A percentile compares a stretch with the other conserved stretches of the same genome.
Evolutionary conservation across 257 asterid species (phyloP).

Genomic region (Solanum neorickii): DNA sequence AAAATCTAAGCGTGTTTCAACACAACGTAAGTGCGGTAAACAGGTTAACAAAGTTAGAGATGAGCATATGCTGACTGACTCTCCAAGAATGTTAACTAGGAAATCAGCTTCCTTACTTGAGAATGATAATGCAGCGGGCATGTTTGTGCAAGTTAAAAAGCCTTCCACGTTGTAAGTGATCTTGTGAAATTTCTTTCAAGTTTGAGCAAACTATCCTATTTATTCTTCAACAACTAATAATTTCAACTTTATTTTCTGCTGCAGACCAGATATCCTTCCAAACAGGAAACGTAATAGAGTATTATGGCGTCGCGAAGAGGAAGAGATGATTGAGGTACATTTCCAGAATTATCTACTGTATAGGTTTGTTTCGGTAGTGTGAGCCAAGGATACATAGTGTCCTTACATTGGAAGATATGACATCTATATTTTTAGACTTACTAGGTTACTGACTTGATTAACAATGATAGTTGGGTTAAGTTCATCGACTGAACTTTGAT

Average conservation of each 20-base stretch:
- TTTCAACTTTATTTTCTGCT: slow-evolving; percentile 1
- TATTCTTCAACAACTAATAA: background rate
- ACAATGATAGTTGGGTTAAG: background rate
- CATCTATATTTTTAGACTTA: background rate
- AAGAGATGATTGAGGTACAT: slow-evolving; percentile 49
- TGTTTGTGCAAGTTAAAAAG: slow-evolving; percentile 9
- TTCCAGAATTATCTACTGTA: background rate
- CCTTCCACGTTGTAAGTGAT: slow-evolving; percentile 25
- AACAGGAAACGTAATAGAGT: slow-evolving; percentile 32
- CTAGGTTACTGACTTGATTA: background rate
- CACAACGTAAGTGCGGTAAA: slow-evolving; percentile 8
- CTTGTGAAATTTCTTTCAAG: background rate
- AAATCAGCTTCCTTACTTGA: slow-evolving; percentile 16
- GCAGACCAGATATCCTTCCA: slow-evolving; percentile 24
- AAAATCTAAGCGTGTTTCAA: slow-evolving; percentile 10
- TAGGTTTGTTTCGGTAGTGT: background rate
- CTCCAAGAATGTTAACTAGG: slow-evolving; percentile 18
- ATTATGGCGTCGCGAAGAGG: slow-evolving; percentile 54
- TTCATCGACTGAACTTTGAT: background rate
- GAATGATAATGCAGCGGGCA: slow-evolving; percentile 8
- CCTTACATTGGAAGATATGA: background rate
- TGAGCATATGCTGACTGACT: slow-evolving; percentile 5
- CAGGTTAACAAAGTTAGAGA: slow-evolving; percentile 6
- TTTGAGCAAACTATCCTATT: background rate
- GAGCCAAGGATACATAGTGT: background rate